Evolutionary conservation across 352 stramenopile genomes (phyloP).

Genomic region (Phytophthora capsici): DNA sequence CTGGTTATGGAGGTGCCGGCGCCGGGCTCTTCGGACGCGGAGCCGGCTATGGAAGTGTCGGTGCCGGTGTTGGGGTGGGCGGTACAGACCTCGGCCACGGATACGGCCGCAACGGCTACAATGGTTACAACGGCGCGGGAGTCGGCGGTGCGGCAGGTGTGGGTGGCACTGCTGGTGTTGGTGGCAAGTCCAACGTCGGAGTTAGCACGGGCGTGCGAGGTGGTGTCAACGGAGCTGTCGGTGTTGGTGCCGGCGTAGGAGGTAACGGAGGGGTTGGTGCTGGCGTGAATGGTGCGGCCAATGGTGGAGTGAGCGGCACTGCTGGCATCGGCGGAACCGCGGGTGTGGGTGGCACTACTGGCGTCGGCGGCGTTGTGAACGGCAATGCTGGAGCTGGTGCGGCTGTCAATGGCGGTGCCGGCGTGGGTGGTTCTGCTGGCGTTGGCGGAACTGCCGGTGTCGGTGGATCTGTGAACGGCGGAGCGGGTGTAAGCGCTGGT

Average conservation of each 20-base stretch:
- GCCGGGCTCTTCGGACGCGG: not conserved
- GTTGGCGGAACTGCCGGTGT: not conserved
- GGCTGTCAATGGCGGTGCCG: not conserved
- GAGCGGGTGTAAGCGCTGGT: not conserved
- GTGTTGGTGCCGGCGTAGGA: not conserved
- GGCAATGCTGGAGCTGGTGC: not conserved
- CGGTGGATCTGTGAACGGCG: too few species aligned
- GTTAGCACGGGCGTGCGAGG: not conserved
- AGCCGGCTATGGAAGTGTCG: not conserved
- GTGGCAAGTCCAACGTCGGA: not conserved
- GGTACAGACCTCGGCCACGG: not conserved
- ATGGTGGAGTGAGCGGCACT: too few species aligned
- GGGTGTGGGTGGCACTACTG: not conserved
- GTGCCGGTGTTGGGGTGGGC: not conserved
- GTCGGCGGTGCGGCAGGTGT: not conserved
- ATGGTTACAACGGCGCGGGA: not conserved
- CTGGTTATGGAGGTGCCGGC: too few species aligned
- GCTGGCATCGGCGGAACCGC: not conserved
- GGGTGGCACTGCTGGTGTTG: not conserved
- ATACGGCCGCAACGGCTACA: not conserved
- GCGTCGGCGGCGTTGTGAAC: not conserved
- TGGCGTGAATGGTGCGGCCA: not conserved
- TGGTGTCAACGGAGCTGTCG: too few species aligned
- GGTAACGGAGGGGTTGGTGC: not conserved
- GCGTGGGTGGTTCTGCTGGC: not conserved